Evolutionary conservation across 441 rosid species (phyloP).

Genomic region (Erysimum pusillum): DNA sequence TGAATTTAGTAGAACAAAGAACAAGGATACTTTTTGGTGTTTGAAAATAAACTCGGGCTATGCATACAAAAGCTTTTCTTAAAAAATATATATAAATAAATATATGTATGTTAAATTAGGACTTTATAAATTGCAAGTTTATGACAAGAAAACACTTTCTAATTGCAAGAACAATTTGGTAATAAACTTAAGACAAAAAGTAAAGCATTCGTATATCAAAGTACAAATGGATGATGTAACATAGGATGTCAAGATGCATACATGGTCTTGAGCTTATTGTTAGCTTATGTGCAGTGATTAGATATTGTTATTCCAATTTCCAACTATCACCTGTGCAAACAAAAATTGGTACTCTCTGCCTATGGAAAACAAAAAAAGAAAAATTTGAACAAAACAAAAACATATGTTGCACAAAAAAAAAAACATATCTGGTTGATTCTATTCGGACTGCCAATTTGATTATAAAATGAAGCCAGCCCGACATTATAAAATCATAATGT

Average conservation of each 20-base stretch:
- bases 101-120: neutral
- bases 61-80: neutral
- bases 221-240: neutral
- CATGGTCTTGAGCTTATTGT: neutral
- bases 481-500: conserved; percentile 8
- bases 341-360: neutral
- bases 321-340: neutral
- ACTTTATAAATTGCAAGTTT: neutral
- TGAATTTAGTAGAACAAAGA: neutral
- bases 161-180: neutral
- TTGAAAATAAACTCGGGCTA: neutral
- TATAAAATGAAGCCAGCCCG: neutral
- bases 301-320: neutral
- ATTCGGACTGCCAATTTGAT: neutral
- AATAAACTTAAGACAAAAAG: neutral
- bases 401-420: neutral
- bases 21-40: neutral
- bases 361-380: neutral
- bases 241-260: neutral
- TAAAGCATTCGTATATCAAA: neutral
- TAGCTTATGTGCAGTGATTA: neutral
- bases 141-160: neutral
- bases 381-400: neutral
- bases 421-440: neutral
- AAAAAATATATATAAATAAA: no score